Conservation (phyloP, 2,329 filamentous ascomycete genomes). For the Fragosphaeria purpurea region DNA sequence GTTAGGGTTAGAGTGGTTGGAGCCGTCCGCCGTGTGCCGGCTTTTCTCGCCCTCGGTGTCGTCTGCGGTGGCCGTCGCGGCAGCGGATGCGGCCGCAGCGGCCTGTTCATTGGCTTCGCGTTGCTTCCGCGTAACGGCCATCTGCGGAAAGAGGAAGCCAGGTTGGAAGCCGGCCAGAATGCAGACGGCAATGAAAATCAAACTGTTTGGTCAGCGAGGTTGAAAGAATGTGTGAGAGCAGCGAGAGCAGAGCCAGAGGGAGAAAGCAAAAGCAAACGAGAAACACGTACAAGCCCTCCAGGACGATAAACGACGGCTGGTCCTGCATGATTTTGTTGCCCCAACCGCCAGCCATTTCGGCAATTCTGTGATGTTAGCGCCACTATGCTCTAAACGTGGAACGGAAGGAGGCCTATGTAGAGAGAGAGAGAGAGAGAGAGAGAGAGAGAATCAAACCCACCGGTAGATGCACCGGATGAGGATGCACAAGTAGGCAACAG, state of each 20-base stretch:
- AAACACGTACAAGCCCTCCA: slow-evolving; percentile 40
- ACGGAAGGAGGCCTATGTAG: too few species aligned
- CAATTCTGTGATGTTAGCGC: slow-evolving; percentile 32
- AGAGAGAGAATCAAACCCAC: slow-evolving; percentile 20
- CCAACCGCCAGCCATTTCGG: slow-evolving; percentile 56
- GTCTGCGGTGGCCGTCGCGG: background rate
- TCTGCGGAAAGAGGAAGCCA: slow-evolving; percentile 44
- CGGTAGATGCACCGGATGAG: slow-evolving; percentile 46
- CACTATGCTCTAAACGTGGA: too few species aligned
- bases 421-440: too few species aligned
- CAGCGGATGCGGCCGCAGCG: background rate
- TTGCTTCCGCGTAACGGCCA: slow-evolving; percentile 24
- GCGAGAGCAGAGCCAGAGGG: too few species aligned
- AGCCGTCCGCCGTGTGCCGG: too few species aligned
- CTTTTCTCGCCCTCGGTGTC: background rate
- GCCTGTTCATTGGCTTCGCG: slow-evolving; percentile 1
- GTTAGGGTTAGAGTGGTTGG: too few species aligned
- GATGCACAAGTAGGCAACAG: slow-evolving; percentile 34
- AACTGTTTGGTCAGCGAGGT: slow-evolving; percentile 17
- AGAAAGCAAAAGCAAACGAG: too few species aligned
- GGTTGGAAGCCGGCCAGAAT: slow-evolving; percentile 45
- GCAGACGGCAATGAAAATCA: slow-evolving; percentile 39
- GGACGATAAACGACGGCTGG: slow-evolving; percentile 47
- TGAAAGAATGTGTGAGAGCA: too few species aligned
- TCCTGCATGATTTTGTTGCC: slow-evolving; percentile 54